Conservation (phyloP, 352 stramenopile species). For the Plasmopara viticola region DNA sequence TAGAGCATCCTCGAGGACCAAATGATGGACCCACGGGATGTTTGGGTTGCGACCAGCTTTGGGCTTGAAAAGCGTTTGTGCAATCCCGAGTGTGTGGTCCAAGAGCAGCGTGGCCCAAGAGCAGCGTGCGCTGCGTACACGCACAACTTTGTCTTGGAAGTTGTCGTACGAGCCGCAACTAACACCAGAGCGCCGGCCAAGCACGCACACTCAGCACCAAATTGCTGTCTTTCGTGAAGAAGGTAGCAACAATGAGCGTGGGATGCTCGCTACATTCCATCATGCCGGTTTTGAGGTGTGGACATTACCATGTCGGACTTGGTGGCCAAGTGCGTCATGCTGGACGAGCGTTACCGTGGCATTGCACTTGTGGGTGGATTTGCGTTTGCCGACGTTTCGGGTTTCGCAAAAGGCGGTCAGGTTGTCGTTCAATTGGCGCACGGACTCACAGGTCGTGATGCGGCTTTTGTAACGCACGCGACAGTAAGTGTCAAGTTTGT, state of each 20-base stretch:
- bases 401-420: slow-evolving; percentile 97
- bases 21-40: slow-evolving; percentile 87
- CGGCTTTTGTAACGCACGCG: slow-evolving; percentile 94
- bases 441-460: too few relatives aligned
- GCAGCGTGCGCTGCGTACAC: slow-evolving; percentile 84
- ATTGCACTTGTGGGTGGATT: slow-evolving; percentile 99
- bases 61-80: slow-evolving; percentile 96
- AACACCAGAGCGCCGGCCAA: slow-evolving; percentile 79
- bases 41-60: slow-evolving; percentile 98
- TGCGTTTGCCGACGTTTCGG: slow-evolving; percentile 97
- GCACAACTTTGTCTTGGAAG: slow-evolving; percentile 84
- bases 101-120: too few relatives aligned
- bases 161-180: slow-evolving; percentile 80
- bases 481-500: too few relatives aligned
- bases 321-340: slow-evolving; percentile 81
- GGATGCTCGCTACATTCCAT: slow-evolving; percentile 98
- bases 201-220: slow-evolving; percentile 85
- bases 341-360: slow-evolving; percentile 93
- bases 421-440: slow-evolving; percentile 97
- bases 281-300: slow-evolving; percentile 96
- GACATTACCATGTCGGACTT: slow-evolving; percentile 97
- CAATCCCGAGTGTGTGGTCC: slow-evolving; percentile 93
- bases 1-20: slow-evolving; percentile 59
- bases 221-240: slow-evolving; percentile 97
- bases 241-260: slow-evolving; percentile 97